Percentiles rank a stretch among this genome's conserved stretches.
Conservation (phyloP, 1,284 basidiomycete species). For the Puccinia horiana region DNA sequence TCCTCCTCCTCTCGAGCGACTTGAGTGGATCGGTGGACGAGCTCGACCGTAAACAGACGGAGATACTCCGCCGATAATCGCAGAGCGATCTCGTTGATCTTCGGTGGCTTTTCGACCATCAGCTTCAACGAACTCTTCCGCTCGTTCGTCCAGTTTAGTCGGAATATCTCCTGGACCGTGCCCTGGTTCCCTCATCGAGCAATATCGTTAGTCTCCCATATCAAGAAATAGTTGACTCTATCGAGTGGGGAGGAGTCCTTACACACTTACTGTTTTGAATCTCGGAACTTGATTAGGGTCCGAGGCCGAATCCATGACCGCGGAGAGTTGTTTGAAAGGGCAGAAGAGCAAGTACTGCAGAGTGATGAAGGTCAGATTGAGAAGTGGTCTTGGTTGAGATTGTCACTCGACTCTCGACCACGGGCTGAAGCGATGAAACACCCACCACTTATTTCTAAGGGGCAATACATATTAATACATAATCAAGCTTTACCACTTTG, state of each 20-base stretch:
- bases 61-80: conserved; percentile 42
- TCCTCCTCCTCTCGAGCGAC: conserved; percentile 27
- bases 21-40: conserved; percentile 39
- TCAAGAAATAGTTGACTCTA: not conserved
- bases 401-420: no score
- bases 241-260: not conserved
- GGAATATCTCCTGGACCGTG: conserved; percentile 49
- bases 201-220: not conserved
- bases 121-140: conserved; percentile 8
- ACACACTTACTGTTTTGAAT: conserved; percentile 22
- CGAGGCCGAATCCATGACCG: not conserved
- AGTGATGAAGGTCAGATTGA: no score
- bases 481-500: no score
- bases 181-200: conserved; percentile 5
- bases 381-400: no score
- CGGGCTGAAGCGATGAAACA: no score
- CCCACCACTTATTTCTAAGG: no score
- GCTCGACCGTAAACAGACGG: conserved; percentile 39
- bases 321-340: not conserved
- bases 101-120: conserved; percentile 27
- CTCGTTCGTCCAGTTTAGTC: conserved; percentile 37
- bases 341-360: no score
- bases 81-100: conserved; percentile 43
- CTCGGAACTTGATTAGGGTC: not conserved
- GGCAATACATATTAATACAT: no score